phyloP scores from a whole-genome alignment of 805 yeast genomes.

The Wickerhamomyces alni region DNA sequence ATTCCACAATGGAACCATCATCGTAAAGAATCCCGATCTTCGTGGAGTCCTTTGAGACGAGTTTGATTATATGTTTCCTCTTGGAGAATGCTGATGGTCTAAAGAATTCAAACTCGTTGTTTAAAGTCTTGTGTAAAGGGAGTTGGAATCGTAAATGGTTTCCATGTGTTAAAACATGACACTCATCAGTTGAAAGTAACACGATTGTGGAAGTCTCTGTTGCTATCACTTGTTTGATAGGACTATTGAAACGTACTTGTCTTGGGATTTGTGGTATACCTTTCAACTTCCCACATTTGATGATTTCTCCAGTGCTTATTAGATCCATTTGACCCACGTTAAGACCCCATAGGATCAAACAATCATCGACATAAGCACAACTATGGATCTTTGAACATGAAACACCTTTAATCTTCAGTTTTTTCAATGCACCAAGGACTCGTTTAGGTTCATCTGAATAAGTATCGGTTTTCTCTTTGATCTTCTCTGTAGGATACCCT shows the following conservation, averaged over 20 bases:
- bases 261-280: slow-evolving; percentile 38
- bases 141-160: slow-evolving; percentile 48
- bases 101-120: slow-evolving; percentile 46
- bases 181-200: slow-evolving; percentile 48
- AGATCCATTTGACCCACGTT: slow-evolving; percentile 80
- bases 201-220: slow-evolving; percentile 69
- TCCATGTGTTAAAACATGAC: slow-evolving; percentile 55
- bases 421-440: slow-evolving; percentile 22
- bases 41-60: slow-evolving; percentile 34
- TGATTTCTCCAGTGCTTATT: slow-evolving; percentile 25
- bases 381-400: slow-evolving; percentile 68
- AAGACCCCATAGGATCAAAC: slow-evolving; percentile 65
- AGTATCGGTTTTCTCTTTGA: slow-evolving; percentile 20
- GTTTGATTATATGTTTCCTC: slow-evolving; percentile 26
- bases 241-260: slow-evolving; percentile 28
- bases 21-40: slow-evolving; percentile 45
- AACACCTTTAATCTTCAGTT: slow-evolving; percentile 19
- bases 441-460: slow-evolving; percentile 24
- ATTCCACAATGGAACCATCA: slow-evolving; percentile 43
- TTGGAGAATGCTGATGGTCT: slow-evolving; percentile 46
- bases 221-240: slow-evolving; percentile 51
- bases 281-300: slow-evolving; percentile 24
- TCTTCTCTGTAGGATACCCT: slow-evolving; percentile 40
- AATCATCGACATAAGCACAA: slow-evolving; percentile 45
- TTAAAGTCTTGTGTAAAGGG: slow-evolving; percentile 24